A percentile compares a stretch with the other conserved stretches of the same genome.
phyloP scores from a whole-genome alignment of 2,329 filamentous ascomycete genomes.

The Talaromyces sp. region DNA sequence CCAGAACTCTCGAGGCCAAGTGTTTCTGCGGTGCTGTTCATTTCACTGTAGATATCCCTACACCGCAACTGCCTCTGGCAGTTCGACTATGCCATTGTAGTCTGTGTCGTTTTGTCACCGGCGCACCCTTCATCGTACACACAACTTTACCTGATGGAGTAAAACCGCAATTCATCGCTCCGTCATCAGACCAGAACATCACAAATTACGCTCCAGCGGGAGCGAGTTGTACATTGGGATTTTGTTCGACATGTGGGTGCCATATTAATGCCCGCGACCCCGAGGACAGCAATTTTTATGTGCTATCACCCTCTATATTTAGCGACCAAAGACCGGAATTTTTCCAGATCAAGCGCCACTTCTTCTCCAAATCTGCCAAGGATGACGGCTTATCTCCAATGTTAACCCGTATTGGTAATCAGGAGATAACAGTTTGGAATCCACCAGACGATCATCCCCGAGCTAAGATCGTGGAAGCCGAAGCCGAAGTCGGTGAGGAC shows the following conservation, averaged over 20 bases:
- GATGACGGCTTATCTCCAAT: slow-evolving; percentile 22
- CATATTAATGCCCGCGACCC: slow-evolving; percentile 25
- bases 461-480: background rate
- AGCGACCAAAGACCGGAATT: slow-evolving; percentile 16
- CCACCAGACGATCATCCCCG: background rate
- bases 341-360: slow-evolving; percentile 23
- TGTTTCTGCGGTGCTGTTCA: slow-evolving; percentile 26
- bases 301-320: slow-evolving; percentile 26
- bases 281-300: slow-evolving; percentile 19
- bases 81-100: slow-evolving; percentile 45
- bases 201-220: slow-evolving; percentile 32
- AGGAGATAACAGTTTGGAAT: slow-evolving; percentile 19
- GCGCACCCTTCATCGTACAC: slow-evolving; percentile 30
- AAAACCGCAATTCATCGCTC: slow-evolving; percentile 24
- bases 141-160: slow-evolving; percentile 22
- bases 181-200: slow-evolving; percentile 21
- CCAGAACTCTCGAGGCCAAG: slow-evolving; percentile 23
- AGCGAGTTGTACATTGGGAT: slow-evolving; percentile 31
- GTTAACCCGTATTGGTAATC: slow-evolving; percentile 20
- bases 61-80: slow-evolving; percentile 34
- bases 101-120: slow-evolving; percentile 42
- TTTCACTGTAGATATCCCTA: slow-evolving; percentile 36
- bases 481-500: slow-evolving; percentile 5
- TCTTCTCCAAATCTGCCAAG: slow-evolving; percentile 20
- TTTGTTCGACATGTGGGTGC: slow-evolving; percentile 46